Evolutionary conservation across 2,329 filamentous ascomycete genomes (phyloP).

Genomic region (Venturia nashicola): DNA sequence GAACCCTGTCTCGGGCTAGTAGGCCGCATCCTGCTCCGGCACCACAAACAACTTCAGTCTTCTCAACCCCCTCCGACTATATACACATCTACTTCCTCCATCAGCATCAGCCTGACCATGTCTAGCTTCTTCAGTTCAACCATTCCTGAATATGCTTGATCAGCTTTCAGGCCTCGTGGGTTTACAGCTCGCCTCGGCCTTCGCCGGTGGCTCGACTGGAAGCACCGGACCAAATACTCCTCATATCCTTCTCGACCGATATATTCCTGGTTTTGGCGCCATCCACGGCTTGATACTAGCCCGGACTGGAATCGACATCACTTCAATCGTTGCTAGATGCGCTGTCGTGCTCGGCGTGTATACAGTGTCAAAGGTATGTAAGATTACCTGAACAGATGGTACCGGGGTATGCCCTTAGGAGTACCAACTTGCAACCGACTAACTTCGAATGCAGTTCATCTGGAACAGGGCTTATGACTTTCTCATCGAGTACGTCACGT

Average conservation of each 20-base stretch:
- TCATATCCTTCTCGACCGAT: background rate
- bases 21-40: too few relatives aligned
- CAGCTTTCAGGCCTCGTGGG: background rate
- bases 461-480: background rate
- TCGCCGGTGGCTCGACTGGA: background rate
- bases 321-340: background rate
- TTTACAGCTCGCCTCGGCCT: background rate
- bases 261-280: background rate
- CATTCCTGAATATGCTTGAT: background rate
- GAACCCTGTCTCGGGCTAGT: too few relatives aligned
- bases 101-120: background rate
- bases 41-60: too few relatives aligned
- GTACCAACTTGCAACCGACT: background rate
- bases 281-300: background rate
- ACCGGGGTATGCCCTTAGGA: too few relatives aligned
- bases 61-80: background rate
- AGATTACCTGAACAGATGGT: too few relatives aligned
- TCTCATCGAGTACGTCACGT: background rate
- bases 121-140: background rate
- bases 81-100: background rate
- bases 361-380: background rate
- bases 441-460: background rate
- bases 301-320: background rate
- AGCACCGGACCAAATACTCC: background rate
- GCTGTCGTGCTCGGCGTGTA: background rate